Base-by-base conservation (phyloP, 1,284 basidiomycete genomes). In the Pterula multifida region DNA sequence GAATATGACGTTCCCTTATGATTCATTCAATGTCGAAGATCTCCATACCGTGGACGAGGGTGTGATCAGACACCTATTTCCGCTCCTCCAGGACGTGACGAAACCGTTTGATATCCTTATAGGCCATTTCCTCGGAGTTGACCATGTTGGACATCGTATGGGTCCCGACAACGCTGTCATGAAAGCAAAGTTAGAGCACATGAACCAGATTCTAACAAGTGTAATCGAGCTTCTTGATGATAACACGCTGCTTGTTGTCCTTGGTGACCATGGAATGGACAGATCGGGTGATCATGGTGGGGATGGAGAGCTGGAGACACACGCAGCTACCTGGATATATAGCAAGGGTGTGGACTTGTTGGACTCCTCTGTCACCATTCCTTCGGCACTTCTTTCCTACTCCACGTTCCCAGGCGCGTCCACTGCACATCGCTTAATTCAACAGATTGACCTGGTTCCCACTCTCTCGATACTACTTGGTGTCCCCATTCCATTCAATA, bases 231-330 rank as follows among this genome's bases (percentile, higher is more conserved):
- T 67, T 4, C 60, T 85, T 22, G 83, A 90, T 55, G 78, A 93
- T 3, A 84, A 94, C 49, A 96, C 94, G 0, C 70, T 98, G 0
- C 73, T 99, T 1, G 77, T 99, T 45, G 76, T 99, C 1, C 73
- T 98, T 4, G 96, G 96, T 1, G 95, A 98, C 61, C 96, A 98
- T 61, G 95, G 96, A 0, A 98, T 98, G 96, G 94, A 98, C 61
- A 72, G 79, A 45, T 78, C 85, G 26, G 96, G 96, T 4, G 95
- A 99, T 58, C 95, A 98, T 59, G 95, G 95, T 0, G 95, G 96
- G 1, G 96, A 98, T 60, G 84, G 85, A 0, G 72, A 76, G 13
- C 76, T 88, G 22, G 96, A 99, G 60, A 89, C 91, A 0, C 85
- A 89, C 3, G 75, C 91, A 1, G 93, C 77, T 0, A 65, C 96